Percentiles rank a stretch among this genome's conserved stretches.
phyloP scores from a whole-genome alignment of 495 filamentous ascomycete genomes.

The Neurospora sublineolata region DNA sequence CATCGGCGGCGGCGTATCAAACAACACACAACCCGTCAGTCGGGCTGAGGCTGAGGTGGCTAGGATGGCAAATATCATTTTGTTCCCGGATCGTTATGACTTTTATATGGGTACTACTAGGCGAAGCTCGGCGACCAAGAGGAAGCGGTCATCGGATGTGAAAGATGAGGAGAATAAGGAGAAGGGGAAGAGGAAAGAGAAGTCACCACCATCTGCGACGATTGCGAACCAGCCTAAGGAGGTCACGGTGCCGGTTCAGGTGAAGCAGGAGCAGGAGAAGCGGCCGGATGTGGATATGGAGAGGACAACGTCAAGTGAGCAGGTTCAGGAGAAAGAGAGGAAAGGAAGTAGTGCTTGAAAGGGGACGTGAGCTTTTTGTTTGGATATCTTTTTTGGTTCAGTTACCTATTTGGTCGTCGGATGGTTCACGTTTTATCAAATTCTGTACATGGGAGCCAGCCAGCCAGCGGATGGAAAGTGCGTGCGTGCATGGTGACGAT shows the following conservation, averaged over 20 bases:
- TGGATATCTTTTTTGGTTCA: background rate
- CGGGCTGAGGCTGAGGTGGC: constrained; percentile 36
- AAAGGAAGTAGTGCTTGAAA: background rate
- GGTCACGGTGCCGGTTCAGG: background rate
- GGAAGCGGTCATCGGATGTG: background rate
- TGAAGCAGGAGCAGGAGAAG: background rate
- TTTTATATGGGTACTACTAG: constrained; percentile 30
- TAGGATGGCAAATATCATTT: constrained; percentile 37
- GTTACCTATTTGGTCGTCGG: background rate
- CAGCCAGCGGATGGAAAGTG: background rate
- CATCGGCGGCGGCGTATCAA: background rate
- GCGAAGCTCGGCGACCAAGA: constrained; percentile 17
- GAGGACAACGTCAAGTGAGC: background rate
- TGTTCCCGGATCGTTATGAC: constrained; percentile 39
- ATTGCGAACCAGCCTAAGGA: background rate
- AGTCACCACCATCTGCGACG: background rate
- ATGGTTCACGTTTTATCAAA: background rate
- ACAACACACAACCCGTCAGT: constrained; percentile 16
- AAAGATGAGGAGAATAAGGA: background rate
- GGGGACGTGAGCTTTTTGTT: background rate
- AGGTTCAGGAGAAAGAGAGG: background rate
- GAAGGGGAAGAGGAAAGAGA: constrained; percentile 5
- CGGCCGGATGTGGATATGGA: background rate
- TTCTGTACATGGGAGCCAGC: background rate
- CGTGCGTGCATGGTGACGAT: background rate